phyloP scores from a whole-genome alignment of 106 monocot species.

The Platanthera zijinensis region DNA sequence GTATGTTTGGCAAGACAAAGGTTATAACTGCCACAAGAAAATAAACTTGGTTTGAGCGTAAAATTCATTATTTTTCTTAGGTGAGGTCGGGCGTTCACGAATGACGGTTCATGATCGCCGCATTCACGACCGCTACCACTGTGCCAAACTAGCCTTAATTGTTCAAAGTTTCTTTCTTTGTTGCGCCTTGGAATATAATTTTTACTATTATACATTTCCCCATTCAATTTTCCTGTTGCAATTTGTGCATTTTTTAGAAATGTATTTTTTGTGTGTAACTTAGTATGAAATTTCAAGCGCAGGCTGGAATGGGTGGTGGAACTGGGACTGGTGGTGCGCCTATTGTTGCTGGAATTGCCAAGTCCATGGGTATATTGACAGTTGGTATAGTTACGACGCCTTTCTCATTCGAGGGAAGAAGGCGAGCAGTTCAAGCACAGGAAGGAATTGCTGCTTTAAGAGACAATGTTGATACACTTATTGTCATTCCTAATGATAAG shows the following conservation, averaged over 20 bases:
- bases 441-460: conserved; percentile 45
- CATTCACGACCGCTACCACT: too few relatives aligned
- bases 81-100: too few relatives aligned
- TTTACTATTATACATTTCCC: not conserved
- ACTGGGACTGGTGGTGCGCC: conserved; percentile 53
- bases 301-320: conserved; percentile 58
- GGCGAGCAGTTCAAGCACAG: conserved; percentile 41
- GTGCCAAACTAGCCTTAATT: too few relatives aligned
- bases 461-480: conserved; percentile 38
- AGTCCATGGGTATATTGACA: conserved; percentile 46
- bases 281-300: conserved; percentile 6
- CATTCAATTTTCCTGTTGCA: not conserved
- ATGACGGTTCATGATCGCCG: too few relatives aligned
- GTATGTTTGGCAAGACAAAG: too few relatives aligned
- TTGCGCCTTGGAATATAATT: too few relatives aligned
- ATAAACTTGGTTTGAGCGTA: too few relatives aligned
- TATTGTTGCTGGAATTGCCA: conserved; percentile 36
- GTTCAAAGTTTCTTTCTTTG: too few relatives aligned
- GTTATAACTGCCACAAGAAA: too few relatives aligned
- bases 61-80: too few relatives aligned
- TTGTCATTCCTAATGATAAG: conserved; percentile 45
- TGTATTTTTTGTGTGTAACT: not conserved
- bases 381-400: conserved; percentile 52
- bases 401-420: conserved; percentile 43
- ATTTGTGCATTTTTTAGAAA: not conserved